These are phyloP conservation scores for Syzygium aqueum DNA, from an alignment of 345 rosid species.

Conservation along the genomic window DNA sequence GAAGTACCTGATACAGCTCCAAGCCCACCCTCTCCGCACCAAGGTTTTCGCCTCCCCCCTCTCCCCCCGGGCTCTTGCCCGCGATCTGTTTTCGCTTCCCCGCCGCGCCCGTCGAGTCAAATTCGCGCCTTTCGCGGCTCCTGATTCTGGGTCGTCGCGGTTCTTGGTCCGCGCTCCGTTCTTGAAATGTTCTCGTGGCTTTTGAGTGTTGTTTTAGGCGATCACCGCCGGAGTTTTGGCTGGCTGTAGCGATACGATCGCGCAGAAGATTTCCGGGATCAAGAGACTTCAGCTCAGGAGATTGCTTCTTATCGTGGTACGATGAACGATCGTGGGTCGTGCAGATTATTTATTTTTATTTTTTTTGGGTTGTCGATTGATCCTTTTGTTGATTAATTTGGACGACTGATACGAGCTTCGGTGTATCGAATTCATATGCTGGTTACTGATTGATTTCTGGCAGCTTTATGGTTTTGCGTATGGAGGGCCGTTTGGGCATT, in stretches of 20 bases:
- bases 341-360: neutral
- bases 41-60: slow-evolving; percentile 32
- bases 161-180: neutral
- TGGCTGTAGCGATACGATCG: slow-evolving; percentile 69
- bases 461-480: slow-evolving; percentile 81
- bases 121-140: neutral
- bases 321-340: slow-evolving; percentile 1
- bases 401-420: neutral
- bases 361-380: neutral
- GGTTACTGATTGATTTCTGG: neutral
- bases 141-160: neutral
- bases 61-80: neutral
- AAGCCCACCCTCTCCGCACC: slow-evolving; percentile 72
- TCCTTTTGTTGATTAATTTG: neutral
- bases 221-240: slow-evolving; percentile 71
- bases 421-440: neutral
- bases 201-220: slow-evolving; percentile 34
- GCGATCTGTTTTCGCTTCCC: neutral
- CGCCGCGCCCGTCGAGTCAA: neutral
- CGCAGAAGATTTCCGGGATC: slow-evolving; percentile 82
- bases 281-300: slow-evolving; percentile 62
- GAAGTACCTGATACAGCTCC: slow-evolving; percentile 81
- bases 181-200: neutral
- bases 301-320: slow-evolving; percentile 61
- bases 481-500: slow-evolving; percentile 91